These are phyloP conservation scores for Lichtheimia ramosa DNA, from an alignment of 371 early-diverging fungal species.

Conservation along the genomic window DNA sequence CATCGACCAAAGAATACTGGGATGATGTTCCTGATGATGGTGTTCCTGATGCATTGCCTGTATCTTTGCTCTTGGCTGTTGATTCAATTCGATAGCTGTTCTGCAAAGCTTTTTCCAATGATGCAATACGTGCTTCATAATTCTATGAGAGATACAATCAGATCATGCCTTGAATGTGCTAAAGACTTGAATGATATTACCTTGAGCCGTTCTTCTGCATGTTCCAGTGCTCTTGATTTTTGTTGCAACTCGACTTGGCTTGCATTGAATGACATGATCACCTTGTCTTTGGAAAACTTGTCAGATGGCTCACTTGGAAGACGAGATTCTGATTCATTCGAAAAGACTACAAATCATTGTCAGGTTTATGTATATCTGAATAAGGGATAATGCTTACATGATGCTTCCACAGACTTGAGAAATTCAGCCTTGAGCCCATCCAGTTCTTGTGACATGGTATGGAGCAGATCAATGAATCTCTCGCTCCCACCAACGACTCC, in stretches of 20 bases:
- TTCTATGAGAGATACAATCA: slow-evolving; percentile 7
- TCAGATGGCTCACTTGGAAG: slow-evolving; percentile 6
- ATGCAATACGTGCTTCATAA: slow-evolving; percentile 48
- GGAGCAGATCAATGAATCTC: slow-evolving; percentile 35
- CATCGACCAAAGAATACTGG: slow-evolving; percentile 20
- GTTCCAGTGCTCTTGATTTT: slow-evolving; percentile 37
- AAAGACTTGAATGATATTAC: slow-evolving; percentile 6
- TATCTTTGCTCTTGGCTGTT: slow-evolving; percentile 4
- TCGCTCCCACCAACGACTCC: slow-evolving; percentile 8
- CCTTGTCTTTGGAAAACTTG: background rate
- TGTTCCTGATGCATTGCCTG: background rate
- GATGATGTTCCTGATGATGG: slow-evolving; percentile 11
- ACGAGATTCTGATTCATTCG: slow-evolving; percentile 13
- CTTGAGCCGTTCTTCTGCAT: slow-evolving; percentile 33
- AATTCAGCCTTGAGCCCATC: slow-evolving; percentile 62
- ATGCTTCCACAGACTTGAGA: slow-evolving; percentile 49
- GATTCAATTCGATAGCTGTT: slow-evolving; percentile 12
- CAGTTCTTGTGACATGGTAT: slow-evolving; percentile 51
- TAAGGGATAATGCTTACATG: slow-evolving; percentile 20
- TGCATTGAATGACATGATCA: slow-evolving; percentile 2
- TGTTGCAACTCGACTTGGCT: slow-evolving; percentile 20
- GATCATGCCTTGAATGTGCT: background rate
- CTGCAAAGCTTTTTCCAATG: slow-evolving; percentile 44
- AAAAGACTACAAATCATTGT: background rate
- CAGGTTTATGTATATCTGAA: background rate